These are phyloP conservation scores for Fusarium sp. DNA, from an alignment of 2,329 filamentous ascomycete species.

Conservation along the genomic window DNA sequence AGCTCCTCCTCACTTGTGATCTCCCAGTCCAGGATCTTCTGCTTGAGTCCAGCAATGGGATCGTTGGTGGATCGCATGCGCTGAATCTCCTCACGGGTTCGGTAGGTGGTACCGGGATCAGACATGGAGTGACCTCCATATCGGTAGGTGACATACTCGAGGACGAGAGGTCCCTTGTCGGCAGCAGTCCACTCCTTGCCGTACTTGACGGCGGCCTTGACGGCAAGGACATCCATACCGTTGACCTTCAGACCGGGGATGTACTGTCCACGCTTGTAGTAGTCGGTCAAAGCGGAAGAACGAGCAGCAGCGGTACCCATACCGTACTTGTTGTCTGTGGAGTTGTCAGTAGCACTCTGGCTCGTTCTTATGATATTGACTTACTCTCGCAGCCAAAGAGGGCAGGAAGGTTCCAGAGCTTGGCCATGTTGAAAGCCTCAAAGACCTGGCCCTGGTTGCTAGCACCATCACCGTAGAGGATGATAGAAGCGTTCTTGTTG, in stretches of 20 bases:
- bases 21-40: conserved; percentile 96
- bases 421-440: conserved; percentile 99
- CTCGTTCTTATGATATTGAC: conserved; percentile 49
- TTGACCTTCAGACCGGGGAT: conserved; percentile 99
- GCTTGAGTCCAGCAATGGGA: conserved; percentile 96
- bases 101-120: conserved; percentile 98
- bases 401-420: conserved; percentile 95
- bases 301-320: conserved; percentile 98
- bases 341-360: conserved; percentile 12
- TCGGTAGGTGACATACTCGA: conserved; percentile 99
- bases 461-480: conserved; percentile 97
- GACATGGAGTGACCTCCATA: conserved; percentile 99
- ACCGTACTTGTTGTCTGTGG: conserved; percentile 97
- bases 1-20: conserved; percentile 93
- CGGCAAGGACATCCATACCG: conserved; percentile 98
- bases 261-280: conserved; percentile 99
- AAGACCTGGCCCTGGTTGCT: conserved; percentile 99
- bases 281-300: conserved; percentile 95
- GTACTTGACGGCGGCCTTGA: conserved; percentile 95
- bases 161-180: conserved; percentile 91
- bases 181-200: conserved; percentile 85
- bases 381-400: conserved; percentile 98
- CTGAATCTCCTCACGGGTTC: conserved; percentile 98
- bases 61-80: conserved; percentile 99
- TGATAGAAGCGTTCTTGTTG: conserved; percentile 84